Evolutionary conservation across 306 rosid species (phyloP).

Genomic region (Cicer yamashitae): DNA sequence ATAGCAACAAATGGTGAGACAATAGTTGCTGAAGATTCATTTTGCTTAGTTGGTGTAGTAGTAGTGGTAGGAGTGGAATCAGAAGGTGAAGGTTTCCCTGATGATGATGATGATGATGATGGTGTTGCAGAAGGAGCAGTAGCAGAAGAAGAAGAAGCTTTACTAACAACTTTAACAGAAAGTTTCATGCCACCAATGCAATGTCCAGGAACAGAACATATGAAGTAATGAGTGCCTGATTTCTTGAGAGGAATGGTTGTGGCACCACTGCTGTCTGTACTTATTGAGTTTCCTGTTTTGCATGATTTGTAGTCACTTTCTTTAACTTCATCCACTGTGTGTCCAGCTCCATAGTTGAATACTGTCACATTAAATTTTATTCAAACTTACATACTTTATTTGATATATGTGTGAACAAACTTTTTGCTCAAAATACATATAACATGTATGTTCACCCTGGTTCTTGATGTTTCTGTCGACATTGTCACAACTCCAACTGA

Average conservation of each 20-base stretch:
- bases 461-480: too few relatives aligned
- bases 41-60: slow-evolving; percentile 45
- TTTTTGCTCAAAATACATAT: too few relatives aligned
- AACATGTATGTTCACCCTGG: too few relatives aligned
- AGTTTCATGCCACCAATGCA: slow-evolving; percentile 91
- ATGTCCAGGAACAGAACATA: slow-evolving; percentile 67
- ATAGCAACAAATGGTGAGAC: slow-evolving; percentile 46
- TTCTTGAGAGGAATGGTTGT: slow-evolving; percentile 73
- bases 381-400: too few relatives aligned
- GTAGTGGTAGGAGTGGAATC: slow-evolving; percentile 49
- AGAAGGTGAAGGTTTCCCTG: slow-evolving; percentile 47
- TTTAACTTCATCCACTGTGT: slow-evolving; percentile 84
- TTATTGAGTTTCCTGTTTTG: slow-evolving; percentile 63
- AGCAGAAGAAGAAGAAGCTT: slow-evolving; percentile 39
- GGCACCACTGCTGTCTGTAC: slow-evolving; percentile 73
- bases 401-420: too few relatives aligned
- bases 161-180: slow-evolving; percentile 48
- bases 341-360: slow-evolving; percentile 83
- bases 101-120: slow-evolving; percentile 29
- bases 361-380: slow-evolving; percentile 40
- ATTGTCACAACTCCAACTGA: too few relatives aligned
- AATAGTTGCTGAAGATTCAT: slow-evolving; percentile 47
- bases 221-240: slow-evolving; percentile 77
- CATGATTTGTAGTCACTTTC: slow-evolving; percentile 75
- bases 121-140: not conserved